Percentiles rank a stretch among this genome's conserved stretches.
Conservation (phyloP, 1,139 yeast genomes). For the Hemisphaericaspora xylofermentans region DNA sequence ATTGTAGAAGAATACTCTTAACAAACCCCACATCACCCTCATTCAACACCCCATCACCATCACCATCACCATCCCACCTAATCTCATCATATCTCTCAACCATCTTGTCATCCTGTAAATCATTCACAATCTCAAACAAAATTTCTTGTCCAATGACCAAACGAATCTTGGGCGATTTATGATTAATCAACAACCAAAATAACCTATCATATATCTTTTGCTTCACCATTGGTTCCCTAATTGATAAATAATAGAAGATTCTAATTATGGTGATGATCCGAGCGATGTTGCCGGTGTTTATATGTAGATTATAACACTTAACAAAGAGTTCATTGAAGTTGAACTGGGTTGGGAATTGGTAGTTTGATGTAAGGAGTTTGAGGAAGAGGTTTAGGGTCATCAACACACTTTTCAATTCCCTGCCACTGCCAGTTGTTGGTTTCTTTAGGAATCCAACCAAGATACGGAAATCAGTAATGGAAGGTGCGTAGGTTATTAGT, state of each 20-base stretch:
- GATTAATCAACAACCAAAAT: slow-evolving; percentile 29
- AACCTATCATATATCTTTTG: slow-evolving; percentile 27
- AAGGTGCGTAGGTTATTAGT: slow-evolving; percentile 36
- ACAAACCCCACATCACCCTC: slow-evolving; percentile 7
- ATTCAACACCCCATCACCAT: too few species aligned
- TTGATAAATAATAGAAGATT: slow-evolving; percentile 35
- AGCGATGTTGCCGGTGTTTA: slow-evolving; percentile 39
- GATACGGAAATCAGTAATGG: slow-evolving; percentile 12
- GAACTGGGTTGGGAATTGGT: slow-evolving; percentile 9
- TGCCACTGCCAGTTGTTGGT: not conserved
- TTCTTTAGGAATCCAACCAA: slow-evolving; percentile 8
- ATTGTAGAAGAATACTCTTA: not conserved
- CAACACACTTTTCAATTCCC: slow-evolving; percentile 23
- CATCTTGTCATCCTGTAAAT: slow-evolving; percentile 12
- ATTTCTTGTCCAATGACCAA: slow-evolving; percentile 29
- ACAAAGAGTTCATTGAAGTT: slow-evolving; percentile 32
- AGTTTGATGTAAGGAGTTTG: slow-evolving; percentile 36
- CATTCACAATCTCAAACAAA: slow-evolving; percentile 32
- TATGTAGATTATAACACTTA: slow-evolving; percentile 56
- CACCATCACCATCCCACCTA: slow-evolving; percentile 21
- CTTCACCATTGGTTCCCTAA: slow-evolving; percentile 7
- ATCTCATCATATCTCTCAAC: slow-evolving; percentile 11
- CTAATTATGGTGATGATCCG: slow-evolving; percentile 35
- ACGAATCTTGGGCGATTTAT: slow-evolving; percentile 29
- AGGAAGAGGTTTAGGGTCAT: slow-evolving; percentile 33